Evolutionary conservation across 2,329 filamentous ascomycete genomes (phyloP), one percentile per base, ranked within the genome.

Genomic region (Cladophialophora exuberans): DNA sequence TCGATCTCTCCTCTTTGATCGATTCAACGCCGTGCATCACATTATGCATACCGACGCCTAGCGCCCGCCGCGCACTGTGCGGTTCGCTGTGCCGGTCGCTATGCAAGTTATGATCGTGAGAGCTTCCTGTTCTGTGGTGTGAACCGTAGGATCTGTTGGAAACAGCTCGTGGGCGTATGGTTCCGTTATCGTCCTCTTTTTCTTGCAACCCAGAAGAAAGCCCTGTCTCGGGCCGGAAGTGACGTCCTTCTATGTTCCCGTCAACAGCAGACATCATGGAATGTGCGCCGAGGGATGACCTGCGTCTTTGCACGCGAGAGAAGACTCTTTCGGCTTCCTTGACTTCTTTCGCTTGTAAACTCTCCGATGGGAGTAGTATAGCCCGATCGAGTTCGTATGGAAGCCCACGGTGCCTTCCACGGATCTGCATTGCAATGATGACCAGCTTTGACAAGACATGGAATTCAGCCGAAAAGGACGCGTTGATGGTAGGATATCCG

Each of bases 381-480:
- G 87, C 87, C 44, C 86, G 82, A 63, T 90, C 87, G 6, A 88
- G 71, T 68, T 90, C 71, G 63, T 87, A 86, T 0, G 84, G 84
- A 0, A 87, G 70, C 26, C 84, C 84, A 73, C 84, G 82, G 64
- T 87, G 84, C 4, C 84, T 76, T 25, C 84, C 84, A 59, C 84
- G 82, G 54, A 87, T 73, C 72, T 84, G 81, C 83, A 86, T 86
- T 9, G 83, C 83, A 57, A 85, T 82, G 64, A 87, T 83, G 60
- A 87, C 77, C 56, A 87, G 76, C 65, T 86, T 86, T 15, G 79
- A 83, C 5, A 96, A 72, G 0, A 86, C 80, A 10, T 80, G 83
- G 70, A 99, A 97, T 64, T 97, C 84, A 0, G 83, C 87, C 26
- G 84, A 91, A 62, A 99, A 90, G 0, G 89, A 91, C 0, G 90